Conservation (phyloP, 2,329 filamentous ascomycete species). For the Exutisphaerella laricina region DNA sequence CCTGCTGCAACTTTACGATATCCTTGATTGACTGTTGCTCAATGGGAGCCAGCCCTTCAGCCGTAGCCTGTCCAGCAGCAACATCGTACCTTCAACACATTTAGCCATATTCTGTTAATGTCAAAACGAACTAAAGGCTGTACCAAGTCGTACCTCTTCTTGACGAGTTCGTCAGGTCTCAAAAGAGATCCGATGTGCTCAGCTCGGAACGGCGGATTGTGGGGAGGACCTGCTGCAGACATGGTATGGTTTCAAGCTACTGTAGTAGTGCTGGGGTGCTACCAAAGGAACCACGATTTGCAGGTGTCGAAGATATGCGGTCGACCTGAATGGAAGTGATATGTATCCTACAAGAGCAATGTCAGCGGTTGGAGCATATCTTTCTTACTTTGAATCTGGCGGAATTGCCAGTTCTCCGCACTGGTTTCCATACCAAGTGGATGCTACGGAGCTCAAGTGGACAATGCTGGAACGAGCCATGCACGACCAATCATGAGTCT, state of each 20-base stretch:
- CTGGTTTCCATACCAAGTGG: too few relatives aligned
- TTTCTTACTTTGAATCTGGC: neutral
- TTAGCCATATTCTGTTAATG: too few relatives aligned
- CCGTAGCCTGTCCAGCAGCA: slow-evolving; percentile 27
- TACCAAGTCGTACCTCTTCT: slow-evolving; percentile 52
- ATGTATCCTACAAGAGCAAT: neutral
- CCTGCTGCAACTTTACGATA: slow-evolving; percentile 31
- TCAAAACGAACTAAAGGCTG: too few relatives aligned
- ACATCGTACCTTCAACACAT: too few relatives aligned
- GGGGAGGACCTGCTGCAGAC: slow-evolving; percentile 35
- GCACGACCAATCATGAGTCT: neutral
- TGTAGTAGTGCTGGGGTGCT: neutral
- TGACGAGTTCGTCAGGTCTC: slow-evolving; percentile 57
- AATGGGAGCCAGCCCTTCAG: slow-evolving; percentile 26
- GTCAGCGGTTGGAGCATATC: neutral
- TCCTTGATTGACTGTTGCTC: slow-evolving; percentile 32
- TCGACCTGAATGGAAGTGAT: neutral
- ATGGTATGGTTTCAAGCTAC: slow-evolving; percentile 45
- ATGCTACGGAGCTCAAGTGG: neutral
- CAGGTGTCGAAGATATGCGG: neutral
- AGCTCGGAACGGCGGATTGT: slow-evolving; percentile 57
- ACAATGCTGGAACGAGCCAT: neutral
- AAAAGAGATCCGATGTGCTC: slow-evolving; percentile 69
- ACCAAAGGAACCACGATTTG: neutral
- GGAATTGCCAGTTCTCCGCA: neutral